A percentile compares a stretch with the other conserved stretches of the same genome.
phyloP scores from a whole-genome alignment of 768 basidiomycete genomes.

The Hemileccinum impolitum region DNA sequence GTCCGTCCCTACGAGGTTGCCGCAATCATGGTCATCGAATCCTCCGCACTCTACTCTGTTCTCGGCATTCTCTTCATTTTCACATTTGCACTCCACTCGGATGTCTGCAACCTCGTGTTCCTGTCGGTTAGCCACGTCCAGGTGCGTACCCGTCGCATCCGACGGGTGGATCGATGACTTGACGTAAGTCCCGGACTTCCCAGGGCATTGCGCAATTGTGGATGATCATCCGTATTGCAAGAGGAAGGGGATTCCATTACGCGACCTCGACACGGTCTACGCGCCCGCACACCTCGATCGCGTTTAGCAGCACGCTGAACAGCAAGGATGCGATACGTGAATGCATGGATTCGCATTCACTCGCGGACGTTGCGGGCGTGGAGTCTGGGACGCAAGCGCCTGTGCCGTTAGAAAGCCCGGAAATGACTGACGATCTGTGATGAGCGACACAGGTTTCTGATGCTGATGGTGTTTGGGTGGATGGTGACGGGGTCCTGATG shows the following conservation, averaged over 20 bases:
- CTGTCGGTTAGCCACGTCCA: conserved; percentile 31
- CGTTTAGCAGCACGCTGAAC: conserved; percentile 1
- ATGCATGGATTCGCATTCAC: not conserved
- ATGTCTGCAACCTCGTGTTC: conserved; percentile 34
- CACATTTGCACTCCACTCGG: conserved; percentile 20
- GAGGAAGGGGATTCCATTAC: conserved; percentile 22
- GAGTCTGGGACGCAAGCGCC: not conserved
- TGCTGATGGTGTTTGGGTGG: too few relatives aligned
- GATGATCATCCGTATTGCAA: conserved; percentile 36
- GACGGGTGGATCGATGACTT: too few relatives aligned
- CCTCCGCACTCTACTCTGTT: conserved; percentile 28
- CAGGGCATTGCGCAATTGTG: conserved; percentile 32
- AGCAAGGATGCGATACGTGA: not conserved
- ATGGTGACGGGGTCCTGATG: too few relatives aligned
- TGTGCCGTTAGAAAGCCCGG: too few relatives aligned
- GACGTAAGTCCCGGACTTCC: not conserved
- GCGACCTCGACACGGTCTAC: not conserved
- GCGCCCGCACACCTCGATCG: not conserved
- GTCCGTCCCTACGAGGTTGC: conserved; percentile 26
- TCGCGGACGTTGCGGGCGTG: not conserved
- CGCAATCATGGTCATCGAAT: conserved; percentile 35
- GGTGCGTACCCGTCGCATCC: conserved; percentile 11
- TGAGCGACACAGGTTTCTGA: too few relatives aligned
- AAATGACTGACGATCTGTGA: too few relatives aligned
- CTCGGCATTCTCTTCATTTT: conserved; percentile 32